These are phyloP conservation scores for Sporisorium exsertum DNA, from an alignment of 1,284 basidiomycete species.

Conservation along the genomic window DNA sequence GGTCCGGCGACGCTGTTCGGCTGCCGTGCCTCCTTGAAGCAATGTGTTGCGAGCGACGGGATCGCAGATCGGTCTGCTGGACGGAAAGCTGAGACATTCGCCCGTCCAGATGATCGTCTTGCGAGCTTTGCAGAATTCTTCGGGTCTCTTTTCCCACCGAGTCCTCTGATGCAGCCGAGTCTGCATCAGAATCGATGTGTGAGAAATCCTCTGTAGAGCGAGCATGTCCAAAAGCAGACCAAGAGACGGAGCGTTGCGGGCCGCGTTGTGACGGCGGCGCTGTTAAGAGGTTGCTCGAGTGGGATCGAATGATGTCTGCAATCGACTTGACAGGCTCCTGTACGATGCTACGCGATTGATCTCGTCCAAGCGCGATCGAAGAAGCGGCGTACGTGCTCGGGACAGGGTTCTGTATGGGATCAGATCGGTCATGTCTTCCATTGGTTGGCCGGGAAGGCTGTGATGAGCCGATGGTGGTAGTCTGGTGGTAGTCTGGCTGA, in stretches of 20 bases:
- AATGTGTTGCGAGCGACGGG: background rate
- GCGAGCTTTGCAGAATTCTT: conserved; percentile 8
- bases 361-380: conserved; percentile 24
- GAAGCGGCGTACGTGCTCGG: conserved; percentile 39
- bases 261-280: conserved; percentile 47
- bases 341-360: conserved; percentile 4
- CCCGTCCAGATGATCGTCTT: background rate
- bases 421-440: background rate
- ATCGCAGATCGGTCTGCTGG: background rate
- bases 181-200: conserved; percentile 8
- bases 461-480: background rate
- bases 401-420: background rate
- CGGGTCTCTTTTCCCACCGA: conserved; percentile 33
- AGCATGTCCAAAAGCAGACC: conserved; percentile 48
- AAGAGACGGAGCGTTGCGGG: conserved; percentile 48
- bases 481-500: conserved; percentile 2
- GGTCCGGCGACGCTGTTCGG: background rate
- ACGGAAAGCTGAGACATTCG: conserved; percentile 10
- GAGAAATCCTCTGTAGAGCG: background rate
- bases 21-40: background rate
- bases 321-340: conserved; percentile 44
- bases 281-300: conserved; percentile 62
- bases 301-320: conserved; percentile 70
- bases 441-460: background rate
- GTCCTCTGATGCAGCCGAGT: conserved; percentile 16